Evolutionary conservation across 129 eudicot species (phyloP).

Genomic region (Lactuca saligna): DNA sequence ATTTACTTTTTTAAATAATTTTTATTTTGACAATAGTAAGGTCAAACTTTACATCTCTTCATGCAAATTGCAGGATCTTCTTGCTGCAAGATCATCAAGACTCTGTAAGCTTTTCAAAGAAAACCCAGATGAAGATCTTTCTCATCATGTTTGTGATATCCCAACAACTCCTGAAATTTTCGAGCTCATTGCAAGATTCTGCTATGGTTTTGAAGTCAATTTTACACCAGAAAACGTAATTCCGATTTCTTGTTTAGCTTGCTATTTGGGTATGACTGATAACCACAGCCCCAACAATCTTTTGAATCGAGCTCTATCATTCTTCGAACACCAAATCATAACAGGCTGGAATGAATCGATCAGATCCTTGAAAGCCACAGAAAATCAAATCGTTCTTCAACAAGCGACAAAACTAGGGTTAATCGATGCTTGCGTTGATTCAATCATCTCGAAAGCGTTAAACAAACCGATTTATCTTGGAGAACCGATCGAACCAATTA

Average conservation of each 20-base stretch:
- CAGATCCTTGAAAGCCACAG: conserved; percentile 35
- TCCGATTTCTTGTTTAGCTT: conserved; percentile 41
- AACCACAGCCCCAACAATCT: conserved; percentile 48
- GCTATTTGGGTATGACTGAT: conserved; percentile 57
- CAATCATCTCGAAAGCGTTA: conserved; percentile 40
- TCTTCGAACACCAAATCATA: conserved; percentile 36
- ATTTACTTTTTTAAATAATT: too few species aligned
- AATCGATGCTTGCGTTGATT: conserved; percentile 41
- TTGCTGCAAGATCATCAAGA: conserved; percentile 46
- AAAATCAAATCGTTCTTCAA: conserved; percentile 25
- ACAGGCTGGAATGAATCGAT: conserved; percentile 52
- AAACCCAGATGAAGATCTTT: conserved; percentile 40
- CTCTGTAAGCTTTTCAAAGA: conserved; percentile 35
- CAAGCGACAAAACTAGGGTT: conserved; percentile 47
- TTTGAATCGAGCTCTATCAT: conserved; percentile 29
- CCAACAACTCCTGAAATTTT: conserved; percentile 43
- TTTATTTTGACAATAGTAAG: background rate
- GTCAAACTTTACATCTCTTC: background rate
- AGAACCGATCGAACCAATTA: conserved; percentile 55
- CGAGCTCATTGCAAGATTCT: conserved; percentile 57
- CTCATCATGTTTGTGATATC: conserved; percentile 31
- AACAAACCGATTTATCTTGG: conserved; percentile 49
- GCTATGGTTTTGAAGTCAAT: conserved; percentile 45
- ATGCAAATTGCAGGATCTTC: conserved; percentile 38
- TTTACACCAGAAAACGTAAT: conserved; percentile 49